Evolutionary conservation across 257 asterid genomes (phyloP), one percentile per base, ranked within the genome.

Genomic region (Dorcoceras hygrometricum): DNA sequence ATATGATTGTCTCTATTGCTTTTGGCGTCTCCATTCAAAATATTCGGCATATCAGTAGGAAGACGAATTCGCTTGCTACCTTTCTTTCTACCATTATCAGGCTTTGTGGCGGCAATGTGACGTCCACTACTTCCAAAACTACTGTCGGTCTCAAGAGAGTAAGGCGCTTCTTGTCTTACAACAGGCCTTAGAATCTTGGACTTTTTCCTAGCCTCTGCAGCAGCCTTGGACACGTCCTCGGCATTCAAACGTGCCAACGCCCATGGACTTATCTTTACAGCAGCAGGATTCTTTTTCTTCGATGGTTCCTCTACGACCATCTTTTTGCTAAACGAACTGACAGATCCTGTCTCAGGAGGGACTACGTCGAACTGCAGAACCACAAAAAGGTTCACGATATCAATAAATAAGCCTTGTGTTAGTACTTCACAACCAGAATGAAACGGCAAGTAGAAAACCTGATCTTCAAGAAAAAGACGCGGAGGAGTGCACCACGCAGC

Each of bases 401-500:
- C 24, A 4, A 20, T 39, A 10, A 6, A 59, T 25, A 43, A 10
- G 4, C 23, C 28, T n/a, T 16, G 14, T 28, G 51, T 1, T 36
- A 36, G 1, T 34, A 36, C 48, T 36, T 43, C 19, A 2, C 51
- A 43, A 43, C 4, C 19, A 14, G 51, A 12, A 11, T 43, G 19
- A 43, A 43, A 11, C 14, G 51, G 6, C 19, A 14, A 2, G 34
- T 29, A 2, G 34, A 29, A 29, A 53, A 94, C 99, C 99, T 94
- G 99, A 76, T 94, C 99, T 77, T 94, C 99, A 31, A 94, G 87
- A 72, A 94, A 91, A 18, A 94, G 93, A 12, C 98, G 95, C 0
- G 99, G 99, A 6, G 99, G 99, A 0, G 99, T 94, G 79, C 99
- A 94, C 96, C 96, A 91, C 0, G 99, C 96, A 6, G 96, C 99